Base-by-base conservation (phyloP, 2,329 filamentous ascomycete genomes). In the Hortaea werneckii region DNA sequence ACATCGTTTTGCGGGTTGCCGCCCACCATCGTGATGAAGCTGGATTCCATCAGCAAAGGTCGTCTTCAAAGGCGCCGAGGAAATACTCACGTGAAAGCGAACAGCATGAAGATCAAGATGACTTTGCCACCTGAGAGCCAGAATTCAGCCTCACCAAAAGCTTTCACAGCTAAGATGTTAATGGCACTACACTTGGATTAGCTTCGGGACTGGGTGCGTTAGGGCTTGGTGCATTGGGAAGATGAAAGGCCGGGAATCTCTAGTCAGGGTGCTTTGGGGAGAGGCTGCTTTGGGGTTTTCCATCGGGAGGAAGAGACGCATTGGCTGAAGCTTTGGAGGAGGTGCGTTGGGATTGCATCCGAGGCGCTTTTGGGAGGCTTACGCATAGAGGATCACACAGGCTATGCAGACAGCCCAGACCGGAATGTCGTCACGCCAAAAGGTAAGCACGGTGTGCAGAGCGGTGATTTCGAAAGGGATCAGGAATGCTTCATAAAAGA, bases 391-490 rank as follows among this genome's bases (percentile, higher is more conserved):
- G 5, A 59, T 61, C 41, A 72, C 69, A 51, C 64, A 65, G 11
- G 59, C 69, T 13, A 66, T 59, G 40, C 61, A 64, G 12, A 73
- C 61, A 41, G 65, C 65, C 32, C 61, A 55, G 54, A 71, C 52
- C 12, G 68, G 68, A 20, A 72, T 71, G 41, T 71, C 63, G 50
- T 72, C 66, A 32, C 44, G 39, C 62, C 68, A 71, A 55, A 63
- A 71, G 13, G 60, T 53, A 35, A 70, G 53, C 27, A 72, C 59
- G 5, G 68, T 58, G 40, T 58, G 66, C 32, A 71, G 59, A 29
- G 69, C 69, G 1, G 71, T 69, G 45, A 77, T 75, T 50, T 77
- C 74, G 50, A 73, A 75, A 0, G 73, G 73, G 6, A 76, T 74
- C 1, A 75, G 61, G 7, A 76, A 46, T 1, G 71, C 66, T 53